Conservation (phyloP, 2,329 filamentous ascomycete genomes). For the Botrytis aclada region DNA sequence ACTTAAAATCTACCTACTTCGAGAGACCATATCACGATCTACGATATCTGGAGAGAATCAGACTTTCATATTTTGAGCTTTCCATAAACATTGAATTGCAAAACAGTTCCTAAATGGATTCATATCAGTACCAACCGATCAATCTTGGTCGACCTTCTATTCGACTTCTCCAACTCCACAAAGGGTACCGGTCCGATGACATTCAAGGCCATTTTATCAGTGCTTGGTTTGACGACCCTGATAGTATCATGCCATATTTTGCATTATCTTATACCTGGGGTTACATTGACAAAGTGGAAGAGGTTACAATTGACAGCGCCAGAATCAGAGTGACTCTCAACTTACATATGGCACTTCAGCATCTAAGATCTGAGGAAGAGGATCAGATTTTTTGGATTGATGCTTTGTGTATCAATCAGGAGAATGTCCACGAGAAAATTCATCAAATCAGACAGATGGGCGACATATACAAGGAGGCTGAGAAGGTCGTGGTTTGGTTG, state of each 20-base stretch:
- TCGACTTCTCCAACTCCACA: slow-evolving; percentile 21
- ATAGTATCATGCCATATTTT: slow-evolving; percentile 19
- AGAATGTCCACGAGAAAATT: slow-evolving; percentile 7
- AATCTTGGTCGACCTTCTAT: slow-evolving; percentile 19
- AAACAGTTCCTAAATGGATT: not conserved
- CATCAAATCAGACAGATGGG: slow-evolving; percentile 19
- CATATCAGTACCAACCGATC: slow-evolving; percentile 17
- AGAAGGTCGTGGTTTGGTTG: slow-evolving; percentile 5
- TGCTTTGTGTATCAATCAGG: slow-evolving; percentile 21
- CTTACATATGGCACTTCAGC: slow-evolving; percentile 20
- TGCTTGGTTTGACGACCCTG: slow-evolving; percentile 11
- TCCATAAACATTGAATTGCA: not conserved
- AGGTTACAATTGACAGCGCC: slow-evolving; percentile 16
- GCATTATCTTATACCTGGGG: slow-evolving; percentile 26
- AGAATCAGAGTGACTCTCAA: slow-evolving; percentile 20
- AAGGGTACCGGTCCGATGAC: slow-evolving; percentile 12
- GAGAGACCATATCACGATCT: too few species aligned
- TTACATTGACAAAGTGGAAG: not conserved
- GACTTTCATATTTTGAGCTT: not conserved
- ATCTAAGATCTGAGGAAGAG: slow-evolving; percentile 18
- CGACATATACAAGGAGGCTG: slow-evolving; percentile 3
- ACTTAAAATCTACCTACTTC: too few species aligned
- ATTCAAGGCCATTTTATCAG: slow-evolving; percentile 20
- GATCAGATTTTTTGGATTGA: slow-evolving; percentile 19
- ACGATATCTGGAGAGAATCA: not conserved